Percentiles rank a stretch among this genome's conserved stretches.
Evolutionary conservation across 2,329 filamentous ascomycete species (phyloP).

Genomic region (Clonostachys chloroleuca): DNA sequence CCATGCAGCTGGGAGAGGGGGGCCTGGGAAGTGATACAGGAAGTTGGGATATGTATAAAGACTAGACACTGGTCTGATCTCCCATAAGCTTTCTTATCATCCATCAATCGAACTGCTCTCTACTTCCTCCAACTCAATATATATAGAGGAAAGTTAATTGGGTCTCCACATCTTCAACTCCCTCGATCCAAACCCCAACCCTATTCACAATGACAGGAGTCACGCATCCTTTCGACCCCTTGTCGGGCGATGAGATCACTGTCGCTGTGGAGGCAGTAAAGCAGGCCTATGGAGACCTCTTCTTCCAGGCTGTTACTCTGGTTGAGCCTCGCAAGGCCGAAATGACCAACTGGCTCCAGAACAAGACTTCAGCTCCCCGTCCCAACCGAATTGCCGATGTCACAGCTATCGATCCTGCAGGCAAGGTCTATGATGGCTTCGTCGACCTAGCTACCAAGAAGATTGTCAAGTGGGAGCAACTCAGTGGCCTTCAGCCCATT

Average conservation of each 20-base stretch:
- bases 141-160: neutral
- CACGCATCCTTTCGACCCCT: constrained; percentile 72
- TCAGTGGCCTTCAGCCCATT: constrained; percentile 77
- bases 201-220: neutral
- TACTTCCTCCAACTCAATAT: neutral
- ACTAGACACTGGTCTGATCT: too few species aligned
- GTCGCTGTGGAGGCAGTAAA: constrained; percentile 64
- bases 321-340: constrained; percentile 82
- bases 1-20: too few species aligned
- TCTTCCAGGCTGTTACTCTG: constrained; percentile 83
- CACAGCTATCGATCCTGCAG: constrained; percentile 74
- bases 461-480: constrained; percentile 69
- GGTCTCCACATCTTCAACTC: neutral
- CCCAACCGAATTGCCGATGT: constrained; percentile 76
- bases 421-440: constrained; percentile 78
- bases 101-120: neutral
- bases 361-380: constrained; percentile 53
- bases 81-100: neutral
- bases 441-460: constrained; percentile 66
- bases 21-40: too few species aligned
- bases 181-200: too few species aligned
- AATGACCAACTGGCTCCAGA: constrained; percentile 75
- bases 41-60: too few species aligned
- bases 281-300: constrained; percentile 64
- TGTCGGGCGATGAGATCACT: constrained; percentile 69